Percentiles rank a stretch among this genome's conserved stretches.
Conservation (phyloP, 352 stramenopile species). For the Aphanomyces invadans region DNA sequence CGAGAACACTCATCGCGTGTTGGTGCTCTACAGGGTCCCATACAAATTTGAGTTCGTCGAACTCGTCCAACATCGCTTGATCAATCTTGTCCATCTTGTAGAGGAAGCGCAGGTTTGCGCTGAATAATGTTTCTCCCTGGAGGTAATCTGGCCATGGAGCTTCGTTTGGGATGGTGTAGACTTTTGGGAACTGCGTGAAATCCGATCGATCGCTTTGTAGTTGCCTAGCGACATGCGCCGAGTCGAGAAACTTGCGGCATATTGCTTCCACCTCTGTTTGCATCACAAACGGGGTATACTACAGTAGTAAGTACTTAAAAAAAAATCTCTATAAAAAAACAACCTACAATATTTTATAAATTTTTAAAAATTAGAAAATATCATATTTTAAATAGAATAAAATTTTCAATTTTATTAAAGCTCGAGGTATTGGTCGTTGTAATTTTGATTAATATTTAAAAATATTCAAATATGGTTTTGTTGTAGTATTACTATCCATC, state of each 20-base stretch:
- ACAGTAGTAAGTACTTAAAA: no score
- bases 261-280: conserved; percentile 4
- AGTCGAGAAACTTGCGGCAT: conserved; percentile 14
- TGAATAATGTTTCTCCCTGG: background rate
- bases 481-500: no score
- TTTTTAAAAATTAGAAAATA: no score
- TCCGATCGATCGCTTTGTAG: conserved; percentile 16
- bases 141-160: conserved; percentile 13
- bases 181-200: background rate
- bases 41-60: conserved; percentile 15
- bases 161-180: background rate
- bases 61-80: background rate
- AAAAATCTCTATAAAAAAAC: no score
- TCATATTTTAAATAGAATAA: no score
- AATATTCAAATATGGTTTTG: no score
- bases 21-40: conserved; percentile 15
- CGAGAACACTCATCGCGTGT: conserved; percentile 2
- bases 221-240: background rate
- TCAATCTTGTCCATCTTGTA: conserved; percentile 11
- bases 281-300: background rate
- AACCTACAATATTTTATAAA: no score
- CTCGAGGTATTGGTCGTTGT: no score
- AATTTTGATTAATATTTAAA: no score
- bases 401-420: no score
- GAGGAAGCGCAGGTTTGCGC: background rate